Evolutionary conservation across 2,329 filamentous ascomycete species (phyloP).

Genomic region (Aspergillus sp.): DNA sequence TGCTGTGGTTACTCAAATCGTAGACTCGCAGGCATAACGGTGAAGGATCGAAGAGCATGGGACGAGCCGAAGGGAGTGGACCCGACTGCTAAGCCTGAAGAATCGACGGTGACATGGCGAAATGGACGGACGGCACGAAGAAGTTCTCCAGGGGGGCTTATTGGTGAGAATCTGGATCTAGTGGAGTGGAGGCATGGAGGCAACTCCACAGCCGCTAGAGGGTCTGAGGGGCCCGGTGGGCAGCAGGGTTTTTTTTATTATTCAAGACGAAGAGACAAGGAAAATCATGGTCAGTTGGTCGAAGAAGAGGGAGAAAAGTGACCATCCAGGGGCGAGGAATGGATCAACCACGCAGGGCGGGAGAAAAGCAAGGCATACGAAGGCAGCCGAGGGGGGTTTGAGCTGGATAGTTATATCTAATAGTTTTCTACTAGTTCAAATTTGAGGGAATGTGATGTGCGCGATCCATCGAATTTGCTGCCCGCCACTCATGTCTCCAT

Average conservation of each 20-base stretch:
- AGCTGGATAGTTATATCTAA: neutral
- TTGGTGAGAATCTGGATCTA: neutral
- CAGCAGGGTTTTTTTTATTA: neutral
- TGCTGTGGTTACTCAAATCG: neutral
- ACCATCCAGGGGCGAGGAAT: neutral
- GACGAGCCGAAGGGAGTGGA: neutral
- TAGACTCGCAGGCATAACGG: neutral
- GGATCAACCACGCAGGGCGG: neutral
- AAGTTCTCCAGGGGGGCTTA: neutral
- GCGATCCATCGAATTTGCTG: neutral
- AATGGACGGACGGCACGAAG: neutral
- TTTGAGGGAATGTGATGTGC: neutral
- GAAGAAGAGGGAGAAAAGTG: neutral
- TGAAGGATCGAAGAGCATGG: neutral
- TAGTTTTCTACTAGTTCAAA: neutral
- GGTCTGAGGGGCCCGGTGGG: neutral
- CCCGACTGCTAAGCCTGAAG: neutral
- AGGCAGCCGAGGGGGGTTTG: neutral
- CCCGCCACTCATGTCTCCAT: neutral
- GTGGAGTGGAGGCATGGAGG: neutral
- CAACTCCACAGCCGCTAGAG: neutral
- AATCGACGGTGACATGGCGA: neutral
- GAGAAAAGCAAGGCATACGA: neutral
- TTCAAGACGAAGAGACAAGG: neutral
- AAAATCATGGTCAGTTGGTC: neutral